Evolutionary conservation across 2,329 filamentous ascomycete species (phyloP).

Genomic region (Sphaceloma murrayae): DNA sequence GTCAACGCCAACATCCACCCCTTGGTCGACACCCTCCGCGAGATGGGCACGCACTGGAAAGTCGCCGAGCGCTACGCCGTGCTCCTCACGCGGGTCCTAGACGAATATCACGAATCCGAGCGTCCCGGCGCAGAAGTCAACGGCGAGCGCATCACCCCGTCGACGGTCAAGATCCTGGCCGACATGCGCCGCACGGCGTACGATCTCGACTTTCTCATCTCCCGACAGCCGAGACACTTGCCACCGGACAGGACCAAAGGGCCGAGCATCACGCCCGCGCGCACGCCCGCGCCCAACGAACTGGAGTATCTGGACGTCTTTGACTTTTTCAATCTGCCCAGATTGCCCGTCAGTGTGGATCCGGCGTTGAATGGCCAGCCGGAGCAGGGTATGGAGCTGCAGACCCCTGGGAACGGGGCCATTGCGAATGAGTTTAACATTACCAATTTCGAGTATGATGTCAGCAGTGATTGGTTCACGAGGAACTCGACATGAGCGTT

Average conservation of each 20-base stretch:
- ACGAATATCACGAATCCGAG: constrained; percentile 75
- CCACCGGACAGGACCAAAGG: constrained; percentile 28
- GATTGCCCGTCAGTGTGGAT: constrained; percentile 44
- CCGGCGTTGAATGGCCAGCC: constrained; percentile 22
- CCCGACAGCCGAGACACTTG: constrained; percentile 56
- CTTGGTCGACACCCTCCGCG: constrained; percentile 70
- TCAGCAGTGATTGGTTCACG: constrained; percentile 63
- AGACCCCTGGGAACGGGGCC: constrained; percentile 19
- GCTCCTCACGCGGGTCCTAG: constrained; percentile 70
- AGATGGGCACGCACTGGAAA: constrained; percentile 76
- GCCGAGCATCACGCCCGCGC: constrained; percentile 27
- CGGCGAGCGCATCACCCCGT: constrained; percentile 66
- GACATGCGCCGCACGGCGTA: constrained; percentile 89
- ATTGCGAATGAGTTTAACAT: constrained; percentile 60
- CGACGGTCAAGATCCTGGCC: constrained; percentile 73
- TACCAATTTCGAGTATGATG: constrained; percentile 67
- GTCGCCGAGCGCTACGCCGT: constrained; percentile 74
- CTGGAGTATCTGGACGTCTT: constrained; percentile 88
- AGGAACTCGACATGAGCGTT: neutral
- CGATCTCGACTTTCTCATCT: constrained; percentile 83
- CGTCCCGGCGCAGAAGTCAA: constrained; percentile 45
- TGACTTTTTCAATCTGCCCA: constrained; percentile 86
- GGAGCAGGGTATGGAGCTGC: constrained; percentile 19
- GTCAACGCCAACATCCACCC: constrained; percentile 70
- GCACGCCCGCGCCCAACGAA: constrained; percentile 61